Percentiles rank a stretch among this genome's conserved stretches.
Conservation (phyloP, 1,284 basidiomycete genomes). For the Ceratobasidium sp. region DNA sequence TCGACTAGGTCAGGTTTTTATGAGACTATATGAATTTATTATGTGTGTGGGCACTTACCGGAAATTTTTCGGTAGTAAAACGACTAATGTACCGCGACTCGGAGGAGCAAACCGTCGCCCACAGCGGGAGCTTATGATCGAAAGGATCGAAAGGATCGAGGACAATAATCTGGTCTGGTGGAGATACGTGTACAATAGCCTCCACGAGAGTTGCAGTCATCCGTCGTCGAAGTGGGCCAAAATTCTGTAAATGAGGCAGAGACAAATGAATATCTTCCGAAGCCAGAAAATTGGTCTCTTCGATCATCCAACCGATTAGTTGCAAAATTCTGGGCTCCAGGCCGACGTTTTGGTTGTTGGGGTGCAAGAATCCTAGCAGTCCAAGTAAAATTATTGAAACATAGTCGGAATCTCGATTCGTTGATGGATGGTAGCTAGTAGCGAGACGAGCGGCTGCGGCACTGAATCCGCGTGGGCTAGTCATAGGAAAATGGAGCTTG, state of each 20-base stretch:
- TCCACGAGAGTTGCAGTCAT: not conserved
- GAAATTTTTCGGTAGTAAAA: not conserved
- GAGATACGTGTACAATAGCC: not conserved
- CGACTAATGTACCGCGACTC: not conserved
- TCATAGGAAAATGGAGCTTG: not conserved
- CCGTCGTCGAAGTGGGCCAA: not conserved
- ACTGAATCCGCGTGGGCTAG: not conserved
- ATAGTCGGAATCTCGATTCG: not conserved
- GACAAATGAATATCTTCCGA: not conserved
- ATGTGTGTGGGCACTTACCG: constrained; percentile 1
- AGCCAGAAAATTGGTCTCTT: not conserved
- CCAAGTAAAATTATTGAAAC: constrained; percentile 4
- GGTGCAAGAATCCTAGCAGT: constrained; percentile 2
- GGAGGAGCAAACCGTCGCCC: not conserved
- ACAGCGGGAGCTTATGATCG: not conserved
- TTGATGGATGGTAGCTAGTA: not conserved
- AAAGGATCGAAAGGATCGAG: not conserved
- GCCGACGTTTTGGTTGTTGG: not conserved
- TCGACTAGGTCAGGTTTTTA: constrained; percentile 4
- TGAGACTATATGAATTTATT: no score
- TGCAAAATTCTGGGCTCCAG: not conserved
- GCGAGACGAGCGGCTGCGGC: not conserved
- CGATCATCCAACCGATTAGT: not conserved
- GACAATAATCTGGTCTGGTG: not conserved
- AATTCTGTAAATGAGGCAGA: not conserved